Evolutionary conservation across 805 yeast genomes (phyloP), one percentile per base, ranked within the genome.

Genomic region (Wickerhamiella qilinensis): DNA sequence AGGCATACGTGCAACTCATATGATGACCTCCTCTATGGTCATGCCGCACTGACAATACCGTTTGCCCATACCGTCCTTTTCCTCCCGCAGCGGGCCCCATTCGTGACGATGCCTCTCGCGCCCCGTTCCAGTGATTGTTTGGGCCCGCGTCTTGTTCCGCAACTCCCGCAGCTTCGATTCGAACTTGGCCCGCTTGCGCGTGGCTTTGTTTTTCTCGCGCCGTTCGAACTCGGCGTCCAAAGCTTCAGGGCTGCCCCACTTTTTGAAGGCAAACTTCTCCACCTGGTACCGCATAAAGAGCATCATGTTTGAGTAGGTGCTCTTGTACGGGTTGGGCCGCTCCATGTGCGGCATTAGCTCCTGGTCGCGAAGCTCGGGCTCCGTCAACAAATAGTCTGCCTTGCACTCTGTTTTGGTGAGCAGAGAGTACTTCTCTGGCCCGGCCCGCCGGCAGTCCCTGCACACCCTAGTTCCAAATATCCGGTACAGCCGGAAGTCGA

Each of bases 371-470:
- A 91, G 65, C 54, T 91, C 98, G 1, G 96, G 91, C 36, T 91
- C 98, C 0, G 99, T 91, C 21, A 91, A 57, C 31, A 91, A 68
- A 55, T 91, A 91, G 59, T 91, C 99, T 48, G 81, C 88, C 30
- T 75, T 71, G 56, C 95, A 85, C 58, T 91, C 99, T 0, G 99
- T 91, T 59, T 91, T 91, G 6, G 99, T 91, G 37, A 91, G 59
- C 17, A 91, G 58, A 0, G 97, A 73, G 55, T 88, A 91, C 52
- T 91, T 91, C 30, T 91, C 94, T 0, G 95, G 94, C 18, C 60
- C 59, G 42, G 67, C 66, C 48, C 72, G 73, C 25, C 73, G 74
- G 57, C 98, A 91, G 37, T 68, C 64, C 37, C 77, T 71, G 56
- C 99, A 91, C 7, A 86, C 95, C 12, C 82, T 64, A 21, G 77